Percentiles rank a stretch among this genome's conserved stretches.
These are phyloP conservation scores for Orbilia quercus DNA, from an alignment of 2,329 filamentous ascomycete species.

Conservation along the genomic window DNA sequence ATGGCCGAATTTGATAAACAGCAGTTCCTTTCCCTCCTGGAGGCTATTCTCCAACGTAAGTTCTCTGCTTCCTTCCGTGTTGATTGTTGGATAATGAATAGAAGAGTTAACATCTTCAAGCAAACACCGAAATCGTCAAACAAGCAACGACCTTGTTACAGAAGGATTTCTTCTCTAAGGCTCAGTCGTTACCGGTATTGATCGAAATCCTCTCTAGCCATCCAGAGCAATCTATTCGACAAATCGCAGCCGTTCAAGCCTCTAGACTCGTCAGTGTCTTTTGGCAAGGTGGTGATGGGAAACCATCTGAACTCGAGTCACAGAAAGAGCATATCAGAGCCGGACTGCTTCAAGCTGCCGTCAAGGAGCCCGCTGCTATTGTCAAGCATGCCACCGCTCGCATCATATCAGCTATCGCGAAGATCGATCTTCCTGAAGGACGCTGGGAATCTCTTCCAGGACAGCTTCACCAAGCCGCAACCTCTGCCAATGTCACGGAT, in stretches of 20 bases:
- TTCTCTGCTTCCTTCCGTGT: slow-evolving; percentile 14
- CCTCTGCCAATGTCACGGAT: slow-evolving; percentile 78
- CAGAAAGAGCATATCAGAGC: slow-evolving; percentile 82
- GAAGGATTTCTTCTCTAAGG: slow-evolving; percentile 90
- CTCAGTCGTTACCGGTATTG: slow-evolving; percentile 83
- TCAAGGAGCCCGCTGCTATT: slow-evolving; percentile 80
- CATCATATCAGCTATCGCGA: slow-evolving; percentile 86
- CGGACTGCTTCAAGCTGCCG: slow-evolving; percentile 82
- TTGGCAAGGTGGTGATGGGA: slow-evolving; percentile 69
- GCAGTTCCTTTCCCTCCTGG: slow-evolving; percentile 46
- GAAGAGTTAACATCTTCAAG: slow-evolving; percentile 65
- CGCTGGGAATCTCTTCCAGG: slow-evolving; percentile 85
- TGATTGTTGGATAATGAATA: slow-evolving; percentile 28
- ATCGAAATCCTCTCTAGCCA: slow-evolving; percentile 89
- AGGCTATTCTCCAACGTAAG: slow-evolving; percentile 53
- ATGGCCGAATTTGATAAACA: slow-evolving; percentile 51
- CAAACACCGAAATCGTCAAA: slow-evolving; percentile 89
- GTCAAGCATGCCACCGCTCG: slow-evolving; percentile 88
- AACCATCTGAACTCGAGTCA: slow-evolving; percentile 70
- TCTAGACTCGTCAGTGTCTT: slow-evolving; percentile 84
- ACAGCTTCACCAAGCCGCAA: slow-evolving; percentile 81
- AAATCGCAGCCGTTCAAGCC: slow-evolving; percentile 91
- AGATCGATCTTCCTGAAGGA: slow-evolving; percentile 84
- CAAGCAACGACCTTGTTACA: slow-evolving; percentile 88
- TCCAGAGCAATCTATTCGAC: slow-evolving; percentile 77